These are phyloP conservation scores for Blepharisma japonicum DNA, from an alignment of 73 alveolate species.

Conservation along the genomic window DNA sequence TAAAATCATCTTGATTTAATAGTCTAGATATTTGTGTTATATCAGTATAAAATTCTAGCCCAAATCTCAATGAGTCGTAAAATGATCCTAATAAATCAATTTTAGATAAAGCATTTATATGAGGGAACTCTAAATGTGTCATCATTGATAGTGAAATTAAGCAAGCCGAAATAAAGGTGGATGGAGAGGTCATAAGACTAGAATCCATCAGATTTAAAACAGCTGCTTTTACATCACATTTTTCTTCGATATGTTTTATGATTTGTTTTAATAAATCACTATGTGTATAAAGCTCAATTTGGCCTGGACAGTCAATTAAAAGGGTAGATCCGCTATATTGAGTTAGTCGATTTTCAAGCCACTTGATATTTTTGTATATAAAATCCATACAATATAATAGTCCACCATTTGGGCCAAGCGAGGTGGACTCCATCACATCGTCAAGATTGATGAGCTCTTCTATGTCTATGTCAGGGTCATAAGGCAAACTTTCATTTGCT, in stretches of 20 bases:
- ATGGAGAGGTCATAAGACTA: neutral
- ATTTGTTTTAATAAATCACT: conserved; percentile 65
- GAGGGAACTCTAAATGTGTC: conserved; percentile 97
- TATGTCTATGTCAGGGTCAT: conserved; percentile 64
- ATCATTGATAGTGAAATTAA: conserved; percentile 83
- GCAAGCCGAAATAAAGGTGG: conserved; percentile 16
- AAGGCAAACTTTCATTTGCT: conserved; percentile 88
- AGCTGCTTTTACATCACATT: conserved; percentile 43
- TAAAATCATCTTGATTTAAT: neutral
- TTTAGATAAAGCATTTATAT: conserved; percentile 73
- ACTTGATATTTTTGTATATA: conserved; percentile 75
- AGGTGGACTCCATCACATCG: conserved; percentile 80
- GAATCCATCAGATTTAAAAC: conserved; percentile 76
- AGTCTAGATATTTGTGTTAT: neutral
- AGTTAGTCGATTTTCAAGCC: conserved; percentile 72
- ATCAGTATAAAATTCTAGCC: conserved; percentile 27
- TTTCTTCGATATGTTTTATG: conserved; percentile 48
- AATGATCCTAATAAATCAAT: conserved; percentile 47
- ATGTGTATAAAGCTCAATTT: conserved; percentile 85
- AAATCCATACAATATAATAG: conserved; percentile 88
- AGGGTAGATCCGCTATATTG: conserved; percentile 47
- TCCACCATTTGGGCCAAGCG: conserved; percentile 94
- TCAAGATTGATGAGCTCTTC: conserved; percentile 77
- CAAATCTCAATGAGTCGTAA: neutral
- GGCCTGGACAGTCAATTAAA: conserved; percentile 93